Base-by-base conservation (phyloP, 805 yeast species). In the Nakazawaea laoshanensis region DNA sequence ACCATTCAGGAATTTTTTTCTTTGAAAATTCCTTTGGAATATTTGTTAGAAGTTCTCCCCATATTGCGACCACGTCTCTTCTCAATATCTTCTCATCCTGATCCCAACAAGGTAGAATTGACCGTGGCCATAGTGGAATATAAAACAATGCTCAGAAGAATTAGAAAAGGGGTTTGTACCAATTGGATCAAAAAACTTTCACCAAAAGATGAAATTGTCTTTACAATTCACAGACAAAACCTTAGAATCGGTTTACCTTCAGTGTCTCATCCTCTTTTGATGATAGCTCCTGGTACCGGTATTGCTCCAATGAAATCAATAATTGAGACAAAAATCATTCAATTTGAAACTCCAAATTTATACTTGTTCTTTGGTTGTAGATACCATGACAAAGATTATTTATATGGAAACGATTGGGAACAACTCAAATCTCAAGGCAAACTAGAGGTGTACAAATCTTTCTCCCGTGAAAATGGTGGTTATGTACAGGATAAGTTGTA, bases 201-300 rank as follows among this genome's bases (percentile, higher is more conserved):
- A 1, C 46, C 37, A 0, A 74, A 73, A 1, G 81, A 74, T 41
- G 41, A 54, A 5, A 47, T 88, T 2, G 55, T 71, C 10, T 76
- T 71, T 40, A 66, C 72, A 17, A 41, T 79, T 7, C 67, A 69
- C 36, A 51, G 55, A 19, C 70, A 77, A 40, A 52, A 61, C 10
- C 41, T 75, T 27, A 54, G 53, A 25, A 57, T 68, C 10, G 39
- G 25, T 10, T 37, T 27, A 51, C 19, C 42, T 3, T 7, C 7
- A 4, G 26, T 30, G 2, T 40, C 49, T 4, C 49, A 39, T 3
- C 82, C 95, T 0, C 56, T 82, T 17, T 57, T 92, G 3, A 61
- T 89, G 70, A 66, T 89, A 4, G 80, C 89, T 2, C 94, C 98
- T 0, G 99, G 98, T 3, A 94, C 97, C 0, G 99, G 99, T 2